A percentile compares a stretch with the other conserved stretches of the same genome.
These are phyloP conservation scores for Candida anutae DNA, from an alignment of 1,139 yeast species.

Conservation along the genomic window DNA sequence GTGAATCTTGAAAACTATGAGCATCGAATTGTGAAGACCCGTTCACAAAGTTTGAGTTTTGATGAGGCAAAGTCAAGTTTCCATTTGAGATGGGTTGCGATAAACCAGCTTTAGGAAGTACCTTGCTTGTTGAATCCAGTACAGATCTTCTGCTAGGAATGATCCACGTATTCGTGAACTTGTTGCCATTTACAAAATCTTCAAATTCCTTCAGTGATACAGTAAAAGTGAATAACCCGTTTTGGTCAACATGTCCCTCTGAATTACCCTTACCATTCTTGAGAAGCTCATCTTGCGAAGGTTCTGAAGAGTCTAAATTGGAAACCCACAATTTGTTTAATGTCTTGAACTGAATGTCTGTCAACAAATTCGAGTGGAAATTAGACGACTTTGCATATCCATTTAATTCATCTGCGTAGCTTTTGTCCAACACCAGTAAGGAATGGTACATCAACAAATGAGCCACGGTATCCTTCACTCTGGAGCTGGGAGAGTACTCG, in stretches of 20 bases:
- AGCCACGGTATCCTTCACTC: constrained; percentile 29
- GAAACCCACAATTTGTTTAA: constrained; percentile 22
- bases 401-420: constrained; percentile 20
- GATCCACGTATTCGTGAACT: constrained; percentile 26
- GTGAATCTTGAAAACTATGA: background rate
- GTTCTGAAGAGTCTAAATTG: constrained; percentile 12
- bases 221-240: constrained; percentile 4
- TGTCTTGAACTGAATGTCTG: constrained; percentile 24
- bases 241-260: constrained; percentile 4
- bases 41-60: background rate
- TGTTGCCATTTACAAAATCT: constrained; percentile 25
- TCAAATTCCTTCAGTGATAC: constrained; percentile 16
- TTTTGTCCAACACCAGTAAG: constrained; percentile 20
- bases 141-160: constrained; percentile 24
- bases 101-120: background rate
- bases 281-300: constrained; percentile 9
- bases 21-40: background rate
- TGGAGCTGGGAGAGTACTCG: constrained; percentile 8
- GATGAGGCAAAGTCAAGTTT: background rate
- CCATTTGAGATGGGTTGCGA: background rate
- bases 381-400: constrained; percentile 19
- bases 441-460: constrained; percentile 21
- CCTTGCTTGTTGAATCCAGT: constrained; percentile 7
- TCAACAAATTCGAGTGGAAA: constrained; percentile 16
- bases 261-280: constrained; percentile 4